These are phyloP conservation scores for Pyrenochaeta sp. DNA, from an alignment of 2,329 filamentous ascomycete species.

Conservation along the genomic window DNA sequence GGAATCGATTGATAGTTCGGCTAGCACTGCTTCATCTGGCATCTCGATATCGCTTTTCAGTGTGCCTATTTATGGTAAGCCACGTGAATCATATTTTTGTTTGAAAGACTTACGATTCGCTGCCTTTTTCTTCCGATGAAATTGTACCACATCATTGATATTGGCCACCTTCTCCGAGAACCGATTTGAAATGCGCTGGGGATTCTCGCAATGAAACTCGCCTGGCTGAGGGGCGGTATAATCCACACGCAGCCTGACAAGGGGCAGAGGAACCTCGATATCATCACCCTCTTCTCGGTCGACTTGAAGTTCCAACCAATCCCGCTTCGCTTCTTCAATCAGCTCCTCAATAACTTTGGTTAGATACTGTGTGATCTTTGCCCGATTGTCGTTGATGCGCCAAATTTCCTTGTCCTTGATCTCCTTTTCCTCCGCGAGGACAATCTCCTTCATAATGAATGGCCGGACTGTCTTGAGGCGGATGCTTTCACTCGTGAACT, in stretches of 20 bases:
- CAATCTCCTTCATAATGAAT: constrained; percentile 85
- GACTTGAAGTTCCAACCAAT: constrained; percentile 80
- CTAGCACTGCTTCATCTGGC: constrained; percentile 69
- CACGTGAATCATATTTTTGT: not conserved
- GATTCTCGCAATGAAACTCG: constrained; percentile 90
- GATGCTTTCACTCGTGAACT: constrained; percentile 81
- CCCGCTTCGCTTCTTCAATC: constrained; percentile 81
- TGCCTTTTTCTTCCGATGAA: constrained; percentile 84
- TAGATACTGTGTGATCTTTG: constrained; percentile 78
- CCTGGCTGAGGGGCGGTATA: constrained; percentile 85
- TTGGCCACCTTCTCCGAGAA: constrained; percentile 94
- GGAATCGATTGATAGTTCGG: constrained; percentile 70
- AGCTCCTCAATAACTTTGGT: constrained; percentile 82
- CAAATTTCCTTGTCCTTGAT: constrained; percentile 80
- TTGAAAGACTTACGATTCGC: constrained; percentile 37
- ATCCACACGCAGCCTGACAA: constrained; percentile 90
- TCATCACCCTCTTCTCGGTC: constrained; percentile 61
- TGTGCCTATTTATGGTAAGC: constrained; percentile 42
- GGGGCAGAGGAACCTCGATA: constrained; percentile 73
- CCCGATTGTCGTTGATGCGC: constrained; percentile 81
- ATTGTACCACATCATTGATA: constrained; percentile 90
- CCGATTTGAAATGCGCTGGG: constrained; percentile 92
- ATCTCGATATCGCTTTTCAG: constrained; percentile 63
- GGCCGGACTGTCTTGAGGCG: constrained; percentile 88
- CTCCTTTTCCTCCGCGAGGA: constrained; percentile 75